Evolutionary conservation across 768 basidiomycete genomes (phyloP).

Genomic region (Mrakia frigida): DNA sequence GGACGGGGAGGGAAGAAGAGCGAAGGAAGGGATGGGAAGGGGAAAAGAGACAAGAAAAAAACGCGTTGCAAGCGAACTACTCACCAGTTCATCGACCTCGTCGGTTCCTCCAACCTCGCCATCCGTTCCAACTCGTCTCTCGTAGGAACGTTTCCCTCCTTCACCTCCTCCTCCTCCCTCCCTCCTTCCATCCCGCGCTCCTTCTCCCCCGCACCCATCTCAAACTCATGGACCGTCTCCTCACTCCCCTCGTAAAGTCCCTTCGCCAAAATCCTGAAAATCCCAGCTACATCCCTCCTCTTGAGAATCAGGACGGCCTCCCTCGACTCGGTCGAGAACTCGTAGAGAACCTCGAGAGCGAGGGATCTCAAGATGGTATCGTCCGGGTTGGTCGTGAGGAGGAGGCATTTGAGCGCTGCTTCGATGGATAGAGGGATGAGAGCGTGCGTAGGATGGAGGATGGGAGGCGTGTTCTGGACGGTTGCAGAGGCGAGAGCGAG

Average conservation of each 20-base stretch:
- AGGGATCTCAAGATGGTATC: background rate
- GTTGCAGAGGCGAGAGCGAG: background rate
- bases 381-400: background rate
- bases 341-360: constrained; percentile 27
- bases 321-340: constrained; percentile 11
- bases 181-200: background rate
- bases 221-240: background rate
- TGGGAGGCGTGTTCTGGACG: background rate
- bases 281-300: constrained; percentile 15
- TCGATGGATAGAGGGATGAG: constrained; percentile 11
- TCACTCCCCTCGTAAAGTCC: constrained; percentile 24
- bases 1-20: background rate
- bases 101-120: constrained; percentile 14
- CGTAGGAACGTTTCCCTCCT: background rate
- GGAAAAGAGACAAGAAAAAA: too few relatives aligned
- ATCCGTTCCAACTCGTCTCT: constrained; percentile 17
- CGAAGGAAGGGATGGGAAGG: too few relatives aligned
- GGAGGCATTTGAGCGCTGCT: constrained; percentile 2
- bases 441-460: constrained; percentile 2
- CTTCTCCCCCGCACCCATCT: background rate
- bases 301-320: constrained; percentile 14
- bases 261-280: constrained; percentile 22
- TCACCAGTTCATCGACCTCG: constrained; percentile 23
- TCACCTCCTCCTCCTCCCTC: background rate
- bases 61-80: background rate